phyloP scores from a whole-genome alignment of 2,329 filamentous ascomycete genomes.

The Penicillium sp. region DNA sequence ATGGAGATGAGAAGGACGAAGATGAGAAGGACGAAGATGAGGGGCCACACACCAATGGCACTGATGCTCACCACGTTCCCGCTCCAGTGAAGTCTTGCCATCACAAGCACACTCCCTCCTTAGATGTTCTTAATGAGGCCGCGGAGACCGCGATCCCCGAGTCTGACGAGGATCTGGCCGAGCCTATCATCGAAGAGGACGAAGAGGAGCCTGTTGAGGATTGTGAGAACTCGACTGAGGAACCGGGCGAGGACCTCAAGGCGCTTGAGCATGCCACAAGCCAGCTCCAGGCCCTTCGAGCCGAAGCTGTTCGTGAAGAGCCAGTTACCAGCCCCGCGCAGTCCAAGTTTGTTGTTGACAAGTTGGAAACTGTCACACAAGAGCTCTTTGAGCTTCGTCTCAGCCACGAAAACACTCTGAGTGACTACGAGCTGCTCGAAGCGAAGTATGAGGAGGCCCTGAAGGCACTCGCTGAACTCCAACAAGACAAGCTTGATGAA shows the following conservation, averaged over 20 bases:
- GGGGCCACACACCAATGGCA: slow-evolving; percentile 19
- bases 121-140: slow-evolving; percentile 48
- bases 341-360: slow-evolving; percentile 83
- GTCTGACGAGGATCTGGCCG: slow-evolving; percentile 45
- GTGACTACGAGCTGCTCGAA: slow-evolving; percentile 78
- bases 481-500: slow-evolving; percentile 80
- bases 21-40: slow-evolving; percentile 36
- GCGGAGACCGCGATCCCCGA: slow-evolving; percentile 49
- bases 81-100: slow-evolving; percentile 25
- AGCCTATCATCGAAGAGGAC: slow-evolving; percentile 35
- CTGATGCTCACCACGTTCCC: slow-evolving; percentile 15
- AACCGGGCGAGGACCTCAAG: slow-evolving; percentile 37
- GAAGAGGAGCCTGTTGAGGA: slow-evolving; percentile 28
- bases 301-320: slow-evolving; percentile 42
- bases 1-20: slow-evolving; percentile 35
- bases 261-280: slow-evolving; percentile 40
- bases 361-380: slow-evolving; percentile 86
- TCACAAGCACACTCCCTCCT: slow-evolving; percentile 39
- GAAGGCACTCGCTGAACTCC: slow-evolving; percentile 74
- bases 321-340: slow-evolving; percentile 72
- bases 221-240: slow-evolving; percentile 19
- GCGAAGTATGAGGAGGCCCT: slow-evolving; percentile 90
- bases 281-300: slow-evolving; percentile 27
- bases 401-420: slow-evolving; percentile 82
- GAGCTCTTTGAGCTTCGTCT: slow-evolving; percentile 88